These are phyloP conservation scores for Closterium sp. DNA, from an alignment of 139 green algal genomes.

Conservation along the genomic window DNA sequence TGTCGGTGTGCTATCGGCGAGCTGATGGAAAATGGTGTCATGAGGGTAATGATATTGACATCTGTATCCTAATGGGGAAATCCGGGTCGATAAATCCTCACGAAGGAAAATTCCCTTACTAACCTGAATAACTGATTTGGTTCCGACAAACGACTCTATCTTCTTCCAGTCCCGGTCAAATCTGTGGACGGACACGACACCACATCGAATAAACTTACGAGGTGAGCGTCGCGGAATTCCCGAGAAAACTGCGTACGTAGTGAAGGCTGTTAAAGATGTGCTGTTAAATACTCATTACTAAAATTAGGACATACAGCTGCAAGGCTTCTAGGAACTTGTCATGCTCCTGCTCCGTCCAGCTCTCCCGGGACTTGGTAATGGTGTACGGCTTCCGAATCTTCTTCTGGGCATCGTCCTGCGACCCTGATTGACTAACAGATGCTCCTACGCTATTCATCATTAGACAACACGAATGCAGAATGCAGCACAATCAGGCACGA, in stretches of 20 bases:
- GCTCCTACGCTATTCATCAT: conserved; percentile 4
- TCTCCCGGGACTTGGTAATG: conserved; percentile 68
- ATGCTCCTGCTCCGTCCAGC: conserved; percentile 74
- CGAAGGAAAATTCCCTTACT: background rate
- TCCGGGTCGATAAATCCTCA: background rate
- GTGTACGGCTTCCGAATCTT: conserved; percentile 74
- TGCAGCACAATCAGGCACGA: background rate
- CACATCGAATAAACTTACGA: background rate
- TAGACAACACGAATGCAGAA: background rate
- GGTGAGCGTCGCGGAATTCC: background rate
- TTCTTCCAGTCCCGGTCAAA: conserved; percentile 64
- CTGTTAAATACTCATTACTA: background rate
- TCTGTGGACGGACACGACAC: conserved; percentile 22
- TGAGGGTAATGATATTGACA: too few species aligned
- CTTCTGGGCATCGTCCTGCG: conserved; percentile 2
- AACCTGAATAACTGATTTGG: conserved; percentile 63
- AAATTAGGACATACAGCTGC: conserved; percentile 47
- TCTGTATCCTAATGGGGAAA: background rate
- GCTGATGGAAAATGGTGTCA: background rate
- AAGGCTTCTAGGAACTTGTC: conserved; percentile 68
- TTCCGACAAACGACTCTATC: conserved; percentile 57
- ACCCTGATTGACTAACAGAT: background rate
- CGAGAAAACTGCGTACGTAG: background rate
- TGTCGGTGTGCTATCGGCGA: background rate
- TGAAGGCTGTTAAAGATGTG: background rate